A percentile compares a stretch with the other conserved stretches of the same genome.
Conservation (phyloP, 2,329 filamentous ascomycete species). For the Neonectria hederae region DNA sequence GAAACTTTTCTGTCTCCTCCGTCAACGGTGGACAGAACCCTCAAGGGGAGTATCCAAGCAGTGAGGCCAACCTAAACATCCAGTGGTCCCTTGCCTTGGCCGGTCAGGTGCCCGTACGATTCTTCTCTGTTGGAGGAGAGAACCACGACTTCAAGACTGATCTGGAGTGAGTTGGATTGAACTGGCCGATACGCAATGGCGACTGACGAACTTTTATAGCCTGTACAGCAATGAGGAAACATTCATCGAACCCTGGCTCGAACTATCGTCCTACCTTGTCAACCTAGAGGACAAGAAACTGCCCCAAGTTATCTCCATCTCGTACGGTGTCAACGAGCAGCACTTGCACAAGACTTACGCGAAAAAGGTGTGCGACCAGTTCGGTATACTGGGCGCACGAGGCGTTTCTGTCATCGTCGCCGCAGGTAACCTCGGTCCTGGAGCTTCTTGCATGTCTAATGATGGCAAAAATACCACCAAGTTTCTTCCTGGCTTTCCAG, state of each 20-base stretch:
- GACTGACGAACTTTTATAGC: conserved; percentile 20
- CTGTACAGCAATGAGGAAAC: conserved; percentile 43
- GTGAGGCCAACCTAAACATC: conserved; percentile 52
- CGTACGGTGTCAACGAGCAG: conserved; percentile 76
- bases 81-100: conserved; percentile 49
- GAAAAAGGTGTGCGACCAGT: conserved; percentile 61
- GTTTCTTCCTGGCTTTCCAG: conserved; percentile 49
- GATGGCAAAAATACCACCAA: conserved; percentile 46
- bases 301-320: conserved; percentile 73
- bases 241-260: conserved; percentile 73
- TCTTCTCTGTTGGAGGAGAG: conserved; percentile 45
- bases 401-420: conserved; percentile 74
- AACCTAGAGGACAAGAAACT: conserved; percentile 61
- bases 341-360: conserved; percentile 68
- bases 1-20: conserved; percentile 65
- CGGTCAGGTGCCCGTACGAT: conserved; percentile 47
- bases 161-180: conserved; percentile 44
- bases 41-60: conserved; percentile 50
- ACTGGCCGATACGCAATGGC: too few relatives aligned
- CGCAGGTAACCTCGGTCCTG: conserved; percentile 64
- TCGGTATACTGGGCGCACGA: conserved; percentile 71
- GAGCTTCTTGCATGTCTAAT: conserved; percentile 49
- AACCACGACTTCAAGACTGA: conserved; percentile 45
- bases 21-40: conserved; percentile 66
- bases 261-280: conserved; percentile 69